Evolutionary conservation across 345 rosid genomes (phyloP).

Genomic region (Lepidium africanum): DNA sequence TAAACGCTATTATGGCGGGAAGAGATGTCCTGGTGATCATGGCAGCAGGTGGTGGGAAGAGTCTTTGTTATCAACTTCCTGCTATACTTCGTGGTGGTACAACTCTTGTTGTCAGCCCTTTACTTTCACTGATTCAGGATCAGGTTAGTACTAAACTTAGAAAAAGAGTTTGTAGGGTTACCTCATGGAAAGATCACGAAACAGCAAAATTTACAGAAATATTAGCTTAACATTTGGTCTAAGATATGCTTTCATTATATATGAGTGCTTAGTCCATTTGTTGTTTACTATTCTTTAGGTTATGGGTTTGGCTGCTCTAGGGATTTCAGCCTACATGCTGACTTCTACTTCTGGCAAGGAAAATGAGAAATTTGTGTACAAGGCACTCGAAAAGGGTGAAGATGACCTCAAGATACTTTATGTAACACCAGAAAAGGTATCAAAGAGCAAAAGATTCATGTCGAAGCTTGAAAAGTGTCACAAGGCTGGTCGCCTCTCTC

Average conservation of each 20-base stretch:
- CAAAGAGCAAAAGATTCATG: constrained; percentile 97
- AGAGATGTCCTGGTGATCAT: constrained; percentile 85
- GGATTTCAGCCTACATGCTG: constrained; percentile 76
- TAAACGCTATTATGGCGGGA: constrained; percentile 77
- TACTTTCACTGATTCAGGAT: constrained; percentile 90
- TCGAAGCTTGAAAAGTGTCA: constrained; percentile 97
- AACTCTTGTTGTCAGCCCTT: constrained; percentile 85
- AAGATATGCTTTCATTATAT: not conserved
- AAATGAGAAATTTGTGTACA: constrained; percentile 79
- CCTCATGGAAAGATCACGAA: not conserved
- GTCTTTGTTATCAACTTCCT: constrained; percentile 96
- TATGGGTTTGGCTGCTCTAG: constrained; percentile 84
- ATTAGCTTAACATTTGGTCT: not conserved
- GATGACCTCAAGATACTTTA: constrained; percentile 73
- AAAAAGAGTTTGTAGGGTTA: not conserved
- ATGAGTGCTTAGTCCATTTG: not conserved
- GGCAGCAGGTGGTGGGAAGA: constrained; percentile 99
- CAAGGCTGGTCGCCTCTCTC: constrained; percentile 60
- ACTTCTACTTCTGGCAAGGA: constrained; percentile 88
- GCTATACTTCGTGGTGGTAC: constrained; percentile 65
- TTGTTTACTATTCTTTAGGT: constrained; percentile 39
- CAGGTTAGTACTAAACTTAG: constrained; percentile 42
- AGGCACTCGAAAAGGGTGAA: constrained; percentile 88
- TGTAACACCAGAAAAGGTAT: constrained; percentile 92
- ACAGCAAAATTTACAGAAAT: not conserved